Evolutionary conservation across 768 basidiomycete genomes (phyloP).

Genomic region (Mycena sanguinolenta): DNA sequence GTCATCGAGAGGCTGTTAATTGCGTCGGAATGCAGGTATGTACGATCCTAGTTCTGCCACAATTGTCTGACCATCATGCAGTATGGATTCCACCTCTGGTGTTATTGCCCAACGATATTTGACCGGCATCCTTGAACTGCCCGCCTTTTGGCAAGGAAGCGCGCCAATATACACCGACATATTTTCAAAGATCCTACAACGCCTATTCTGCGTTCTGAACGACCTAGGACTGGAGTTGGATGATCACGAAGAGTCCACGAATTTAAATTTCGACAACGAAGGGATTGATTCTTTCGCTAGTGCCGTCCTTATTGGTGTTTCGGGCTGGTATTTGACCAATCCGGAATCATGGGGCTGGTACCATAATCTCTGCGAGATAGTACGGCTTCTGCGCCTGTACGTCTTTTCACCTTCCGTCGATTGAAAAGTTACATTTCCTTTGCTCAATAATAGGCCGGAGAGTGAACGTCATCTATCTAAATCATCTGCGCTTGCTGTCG

Average conservation of each 20-base stretch:
- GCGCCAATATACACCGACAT: background rate
- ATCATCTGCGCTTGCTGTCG: background rate
- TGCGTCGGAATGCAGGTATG: constrained; percentile 7
- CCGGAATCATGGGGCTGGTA: background rate
- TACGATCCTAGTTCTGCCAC: background rate
- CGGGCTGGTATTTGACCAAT: background rate
- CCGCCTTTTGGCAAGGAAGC: constrained; percentile 2
- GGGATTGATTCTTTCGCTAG: background rate
- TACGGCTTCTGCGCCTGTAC: background rate
- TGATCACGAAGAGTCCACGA: background rate
- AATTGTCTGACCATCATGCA: background rate
- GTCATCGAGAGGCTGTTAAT: constrained; percentile 1
- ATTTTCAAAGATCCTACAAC: background rate
- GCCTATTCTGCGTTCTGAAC: background rate
- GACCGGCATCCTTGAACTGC: background rate
- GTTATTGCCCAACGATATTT: constrained; percentile 2
- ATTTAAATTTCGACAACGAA: background rate
- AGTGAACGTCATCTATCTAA: background rate
- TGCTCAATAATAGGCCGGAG: background rate
- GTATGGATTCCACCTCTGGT: background rate
- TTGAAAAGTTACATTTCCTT: too few relatives aligned
- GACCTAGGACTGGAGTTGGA: background rate
- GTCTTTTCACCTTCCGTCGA: background rate
- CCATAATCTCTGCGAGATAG: background rate
- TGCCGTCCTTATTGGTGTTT: background rate